A percentile compares a stretch with the other conserved stretches of the same genome.
phyloP scores from a whole-genome alignment of 164 flowering plant genomes.

The Kingdonia uniflora region DNA sequence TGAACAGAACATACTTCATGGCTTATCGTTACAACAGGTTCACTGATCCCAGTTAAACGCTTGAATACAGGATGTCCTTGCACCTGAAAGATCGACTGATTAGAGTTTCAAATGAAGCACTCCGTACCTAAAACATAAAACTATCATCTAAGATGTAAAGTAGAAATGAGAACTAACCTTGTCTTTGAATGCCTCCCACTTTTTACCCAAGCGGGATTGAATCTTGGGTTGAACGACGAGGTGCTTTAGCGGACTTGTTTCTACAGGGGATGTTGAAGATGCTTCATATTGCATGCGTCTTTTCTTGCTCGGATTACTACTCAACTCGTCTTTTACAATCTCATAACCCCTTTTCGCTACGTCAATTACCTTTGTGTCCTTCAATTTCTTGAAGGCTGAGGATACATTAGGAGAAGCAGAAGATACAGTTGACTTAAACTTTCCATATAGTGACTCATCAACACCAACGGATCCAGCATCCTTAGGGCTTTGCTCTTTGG shows the following conservation, averaged over 20 bases:
- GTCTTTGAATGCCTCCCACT: slow-evolving; percentile 65
- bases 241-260: slow-evolving; percentile 73
- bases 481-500: slow-evolving; percentile 29
- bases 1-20: slow-evolving; percentile 56
- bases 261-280: slow-evolving; percentile 36
- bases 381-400: slow-evolving; percentile 51
- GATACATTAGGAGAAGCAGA: slow-evolving; percentile 48
- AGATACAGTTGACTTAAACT: slow-evolving; percentile 44
- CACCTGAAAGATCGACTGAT: slow-evolving; percentile 33
- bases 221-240: slow-evolving; percentile 59
- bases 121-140: not conserved
- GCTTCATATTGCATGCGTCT: slow-evolving; percentile 44
- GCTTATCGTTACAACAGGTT: slow-evolving; percentile 70
- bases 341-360: slow-evolving; percentile 77
- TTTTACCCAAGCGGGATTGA: slow-evolving; percentile 66
- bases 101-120: not conserved
- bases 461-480: slow-evolving; percentile 32
- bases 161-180: slow-evolving; percentile 38
- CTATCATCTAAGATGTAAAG: not conserved
- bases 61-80: slow-evolving; percentile 58
- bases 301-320: slow-evolving; percentile 48
- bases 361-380: slow-evolving; percentile 66
- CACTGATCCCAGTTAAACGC: slow-evolving; percentile 60
- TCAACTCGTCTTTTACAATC: slow-evolving; percentile 80
- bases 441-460: slow-evolving; percentile 44